Evolutionary conservation across 305 asterid species (phyloP), one percentile per base, ranked within the genome.

Genomic region (Rubia occidens): DNA sequence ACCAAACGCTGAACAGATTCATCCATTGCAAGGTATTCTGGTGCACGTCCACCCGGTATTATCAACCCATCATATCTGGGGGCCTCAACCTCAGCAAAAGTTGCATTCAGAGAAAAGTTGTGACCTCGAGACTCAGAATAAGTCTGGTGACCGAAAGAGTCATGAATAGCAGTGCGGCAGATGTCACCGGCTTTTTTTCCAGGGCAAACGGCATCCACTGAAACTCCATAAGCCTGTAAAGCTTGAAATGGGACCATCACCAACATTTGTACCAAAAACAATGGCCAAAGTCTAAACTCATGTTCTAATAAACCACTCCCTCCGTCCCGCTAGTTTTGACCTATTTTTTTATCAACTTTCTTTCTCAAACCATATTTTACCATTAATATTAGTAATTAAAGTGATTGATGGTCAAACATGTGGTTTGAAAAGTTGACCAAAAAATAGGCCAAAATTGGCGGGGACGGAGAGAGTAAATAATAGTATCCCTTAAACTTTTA

Each of bases 161-260:
- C 89, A 66, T 89, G 96, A 66, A 92, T 77, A 71, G 96, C 86
- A 43, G 98, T 89, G 55, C 91, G 95, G 78, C 95, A 87, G 45
- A 83, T n/a, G 49, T 92, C 98, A 59, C 96, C 95, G 45, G 96
- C 78, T 78, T 85, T 92, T 82, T 92, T 92, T 5, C 95, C 96
- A 43, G 96, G 98, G 80, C 96, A 89, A 78, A 89, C 94, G 3
- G 95, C 95, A 81, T 92, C 96, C 35, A 92, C 98, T 4, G 91
- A 71, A 60, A 92, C 72, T 40, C 98, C 98, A 78, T 85, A 92
- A 5, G 96, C 98, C 72, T 81, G 79, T 72, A 92, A 74, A 3
- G 96, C 94, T 85, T 92, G 98, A 81, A 89, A 89, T 40, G 98
- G 98, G 70, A 88, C 96, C 98, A 89, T 92, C 71, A 81, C 93